Base-by-base conservation (phyloP, 2,329 filamentous ascomycete genomes). In the Myriangium duriaei region DNA sequence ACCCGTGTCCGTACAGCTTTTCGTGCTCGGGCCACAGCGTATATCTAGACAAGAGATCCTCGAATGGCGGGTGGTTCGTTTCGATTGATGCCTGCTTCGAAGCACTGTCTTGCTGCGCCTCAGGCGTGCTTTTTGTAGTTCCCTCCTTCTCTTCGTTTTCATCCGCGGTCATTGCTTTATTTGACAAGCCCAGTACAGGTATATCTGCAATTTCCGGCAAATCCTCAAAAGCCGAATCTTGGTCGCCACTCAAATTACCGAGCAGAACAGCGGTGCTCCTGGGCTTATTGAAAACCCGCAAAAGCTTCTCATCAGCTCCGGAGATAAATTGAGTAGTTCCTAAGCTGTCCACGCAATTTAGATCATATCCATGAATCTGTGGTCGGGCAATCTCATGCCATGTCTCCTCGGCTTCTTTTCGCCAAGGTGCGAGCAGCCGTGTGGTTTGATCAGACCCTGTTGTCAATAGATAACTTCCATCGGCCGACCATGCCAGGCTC, bases 351-450 rank as follows among this genome's bases (percentile, higher is more conserved):
- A 96, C 78, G 57, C 91, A 96, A 64, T 96, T 98, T 39, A 98
- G 71, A 57, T 98, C 88, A 57, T 98, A 98, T 26, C 91, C 91
- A 56, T 98, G 91, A 47, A 98, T 98, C 57, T 98, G 91, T 3
- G 91, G 91, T 34, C 91, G 71, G 1, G 87, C 81, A 66, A 96
- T 86, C 58, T 98, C 91, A 59, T 96, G 88, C 91, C 91, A 98
- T 9, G 84, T 85, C 10, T 49, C 51, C 3, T 53, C 50, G 2
- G 57, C 43, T 4, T 41, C 59, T 18, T 67, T 65, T 43, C 69
- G 71, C 91, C 88, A 96, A 51, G 77, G 66, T 1, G 84, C 80
- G 56, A 88, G 84, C 13, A 96, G 68, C 34, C 91, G 72, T 3
- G 88, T 94, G 0, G 91, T 98, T 61, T 98, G 91, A 60, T 98